Evolutionary conservation across 2,329 filamentous ascomycete species (phyloP).

Genomic region (Ceratocystis destructans): DNA sequence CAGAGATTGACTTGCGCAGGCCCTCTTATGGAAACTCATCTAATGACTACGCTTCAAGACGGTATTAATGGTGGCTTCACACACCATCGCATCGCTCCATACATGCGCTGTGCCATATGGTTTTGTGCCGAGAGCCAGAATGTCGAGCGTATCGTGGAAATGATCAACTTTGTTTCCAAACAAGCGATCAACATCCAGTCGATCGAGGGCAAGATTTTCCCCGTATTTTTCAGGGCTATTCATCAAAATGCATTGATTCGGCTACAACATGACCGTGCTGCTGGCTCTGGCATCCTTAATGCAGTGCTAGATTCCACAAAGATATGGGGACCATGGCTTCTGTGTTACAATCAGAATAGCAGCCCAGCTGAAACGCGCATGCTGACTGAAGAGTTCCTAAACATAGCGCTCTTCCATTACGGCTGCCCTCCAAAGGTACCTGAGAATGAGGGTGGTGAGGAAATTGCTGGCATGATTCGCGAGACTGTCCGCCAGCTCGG

Average conservation of each 20-base stretch:
- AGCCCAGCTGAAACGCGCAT: conserved; percentile 26
- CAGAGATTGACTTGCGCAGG: conserved; percentile 41
- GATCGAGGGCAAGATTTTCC: conserved; percentile 35
- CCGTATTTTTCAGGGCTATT: conserved; percentile 31
- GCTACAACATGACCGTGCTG: not conserved
- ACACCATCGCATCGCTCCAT: conserved; percentile 37
- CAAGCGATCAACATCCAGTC: conserved; percentile 35
- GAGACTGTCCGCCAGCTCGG: conserved; percentile 31
- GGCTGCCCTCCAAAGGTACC: conserved; percentile 24
- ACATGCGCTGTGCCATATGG: conserved; percentile 40
- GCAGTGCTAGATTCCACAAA: conserved; percentile 24
- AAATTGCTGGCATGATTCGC: conserved; percentile 25
- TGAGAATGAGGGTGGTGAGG: conserved; percentile 25
- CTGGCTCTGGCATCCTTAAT: not conserved
- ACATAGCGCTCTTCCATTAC: conserved; percentile 31
- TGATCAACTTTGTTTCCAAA: conserved; percentile 32
- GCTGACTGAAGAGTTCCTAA: conserved; percentile 33
- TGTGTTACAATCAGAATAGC: conserved; percentile 29
- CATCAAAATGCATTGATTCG: not conserved
- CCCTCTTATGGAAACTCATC: conserved; percentile 35
- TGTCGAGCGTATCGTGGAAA: conserved; percentile 26
- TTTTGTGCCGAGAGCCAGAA: conserved; percentile 37
- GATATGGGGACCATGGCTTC: conserved; percentile 38
- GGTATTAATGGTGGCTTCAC: conserved; percentile 40
- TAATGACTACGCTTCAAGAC: conserved; percentile 40